Evolutionary conservation across 2,329 filamentous ascomycete genomes (phyloP), one percentile per base, ranked within the genome.

Genomic region (Calycina marina): DNA sequence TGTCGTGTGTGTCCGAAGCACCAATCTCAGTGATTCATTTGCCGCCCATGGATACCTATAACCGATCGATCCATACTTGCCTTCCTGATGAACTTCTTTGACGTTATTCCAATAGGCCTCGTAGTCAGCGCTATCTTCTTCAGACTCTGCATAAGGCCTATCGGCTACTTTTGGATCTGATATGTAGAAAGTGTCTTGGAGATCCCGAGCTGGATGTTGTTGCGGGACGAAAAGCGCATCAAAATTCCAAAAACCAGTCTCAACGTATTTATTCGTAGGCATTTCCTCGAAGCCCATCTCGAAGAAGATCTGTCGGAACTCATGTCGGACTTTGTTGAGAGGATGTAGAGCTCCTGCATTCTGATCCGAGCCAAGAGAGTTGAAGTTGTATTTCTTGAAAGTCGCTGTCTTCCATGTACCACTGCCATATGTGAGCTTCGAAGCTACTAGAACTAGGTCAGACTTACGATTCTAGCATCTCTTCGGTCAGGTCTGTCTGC

Each of bases 181-280:
- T 51, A 96, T 88, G 65, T 94, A 98, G 65, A 96, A 96, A 35
- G 90, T 96, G 52, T 98, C 90, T 66, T 98, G 90, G 45, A 94
- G 68, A 56, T 98, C 90, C 54, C 90, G 83, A 38, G 90, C 90
- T 31, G 90, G 90, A 57, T 98, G 90, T 67, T 98, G 90, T 61
- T 93, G 90, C 17, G 88, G 88, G 32, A 96, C 88, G 57, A 88
- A 94, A 41, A 98, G 82, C 14, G 86, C 76, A 53, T 96, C 88
- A 57, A 96, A 96, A 60, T 96, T 96, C 85, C 90, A 98, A 75
- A 96, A 94, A 28, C 88, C 86, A 9, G 86, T 88, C 61, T 98
- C 90, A 41, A 96, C 86, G 55, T 77, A 94, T 56, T 82, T 74
- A 60, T 80, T 79, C 30, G 88, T 94, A 10, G 86, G 82, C 90